Evolutionary conservation across 257 asterid genomes (phyloP), one percentile per base, ranked within the genome.

Genomic region (Petrea volubilis): DNA sequence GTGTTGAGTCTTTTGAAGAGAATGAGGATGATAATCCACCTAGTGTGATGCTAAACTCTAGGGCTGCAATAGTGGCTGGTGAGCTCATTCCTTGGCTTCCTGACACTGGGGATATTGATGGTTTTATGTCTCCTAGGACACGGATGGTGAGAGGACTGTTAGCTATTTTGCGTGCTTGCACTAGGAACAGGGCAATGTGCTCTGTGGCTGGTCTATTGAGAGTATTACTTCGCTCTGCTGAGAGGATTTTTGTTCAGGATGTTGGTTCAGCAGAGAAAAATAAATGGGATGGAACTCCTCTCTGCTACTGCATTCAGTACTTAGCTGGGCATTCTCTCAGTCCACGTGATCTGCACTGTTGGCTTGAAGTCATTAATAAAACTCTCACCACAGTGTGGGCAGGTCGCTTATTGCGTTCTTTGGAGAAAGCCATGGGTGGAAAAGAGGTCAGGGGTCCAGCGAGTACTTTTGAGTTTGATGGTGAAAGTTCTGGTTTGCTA

Each of bases 21-120:
- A 90, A 92, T 67, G 93, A 78, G 74, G 95, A 94, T 82, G 88
- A 84, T 62, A 94, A 89, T 81, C 99, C 98, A 29, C 99, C 99
- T 44, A 94, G 97, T 74, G 99, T 94, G 84, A 94, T 94, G 99
- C 82, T 91, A 77, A 94, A 94, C 82, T 94, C 99, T 60, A 88
- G 99, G 87, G 99, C 99, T 78, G 99, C 99, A 41, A 89, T 94
- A 73, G 97, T 94, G 75, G 86, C 98, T 49, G 97, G 90, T n/a
- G 99, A 92, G 77, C 89, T 94, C 67, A 83, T 94, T 84, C 97
- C 97, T 18, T 94, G 90, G 88, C 95, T 94, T 80, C 93, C 98
- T 55, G 87, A 83, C 52, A 41, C 67, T 67, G 96, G 98, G 68
- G 98, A 93, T 81, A 82, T 84, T 67, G 95, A 78, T 68, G 96